Percentiles rank a stretch among this genome's conserved stretches.
phyloP scores from a whole-genome alignment of 345 rosid species.

The Bretschneidera sinensis region DNA sequence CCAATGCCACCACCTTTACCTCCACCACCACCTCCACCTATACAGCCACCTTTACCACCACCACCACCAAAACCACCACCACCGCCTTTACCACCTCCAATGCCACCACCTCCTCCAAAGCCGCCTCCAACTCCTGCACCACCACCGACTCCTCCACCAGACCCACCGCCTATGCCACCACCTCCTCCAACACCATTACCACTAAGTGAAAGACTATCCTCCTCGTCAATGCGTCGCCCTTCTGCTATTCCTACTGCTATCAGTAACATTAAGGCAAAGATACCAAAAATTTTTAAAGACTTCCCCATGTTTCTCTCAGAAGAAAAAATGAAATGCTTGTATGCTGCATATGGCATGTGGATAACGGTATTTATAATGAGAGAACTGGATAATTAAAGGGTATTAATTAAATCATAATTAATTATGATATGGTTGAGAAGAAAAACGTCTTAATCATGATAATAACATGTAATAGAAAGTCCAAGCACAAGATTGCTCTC shows the following conservation, averaged over 20 bases:
- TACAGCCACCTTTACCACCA: constrained; percentile 4
- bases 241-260: neutral
- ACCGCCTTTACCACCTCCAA: neutral
- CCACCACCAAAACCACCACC: constrained; percentile 3
- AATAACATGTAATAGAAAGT: too few species aligned
- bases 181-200: neutral
- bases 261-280: neutral
- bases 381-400: too few species aligned
- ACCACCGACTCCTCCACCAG: constrained; percentile 9
- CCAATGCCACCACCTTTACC: constrained; percentile 20
- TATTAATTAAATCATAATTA: too few species aligned
- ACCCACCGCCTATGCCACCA: neutral
- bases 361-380: too few species aligned
- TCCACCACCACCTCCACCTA: constrained; percentile 2
- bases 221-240: constrained; percentile 1
- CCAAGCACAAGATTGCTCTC: too few species aligned
- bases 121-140: constrained; percentile 12
- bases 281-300: neutral
- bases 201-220: too few species aligned
- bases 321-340: too few species aligned
- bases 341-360: too few species aligned
- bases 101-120: constrained; percentile 2
- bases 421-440: too few species aligned
- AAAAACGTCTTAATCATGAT: too few species aligned
- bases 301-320: neutral